Evolutionary conservation across 208 protist species (phyloP).

Genomic region (Leishmania aethiopica): DNA sequence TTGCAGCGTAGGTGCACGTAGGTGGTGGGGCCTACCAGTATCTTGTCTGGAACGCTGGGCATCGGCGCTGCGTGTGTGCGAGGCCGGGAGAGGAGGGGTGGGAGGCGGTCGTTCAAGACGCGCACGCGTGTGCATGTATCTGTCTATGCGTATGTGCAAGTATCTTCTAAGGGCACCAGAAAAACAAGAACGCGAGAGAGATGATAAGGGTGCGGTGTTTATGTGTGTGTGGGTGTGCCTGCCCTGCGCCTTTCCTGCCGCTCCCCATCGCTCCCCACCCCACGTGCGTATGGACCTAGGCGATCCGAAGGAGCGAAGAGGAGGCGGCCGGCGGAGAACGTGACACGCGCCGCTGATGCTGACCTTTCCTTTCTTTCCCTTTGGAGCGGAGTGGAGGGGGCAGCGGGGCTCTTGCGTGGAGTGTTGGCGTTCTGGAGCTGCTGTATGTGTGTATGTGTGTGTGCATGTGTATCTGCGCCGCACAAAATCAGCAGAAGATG

Average conservation of each 20-base stretch:
- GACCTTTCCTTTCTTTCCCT: neutral
- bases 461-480: neutral
- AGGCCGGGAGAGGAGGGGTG: neutral
- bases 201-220: neutral
- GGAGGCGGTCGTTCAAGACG: neutral
- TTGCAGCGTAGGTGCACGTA: slow-evolving; percentile 52
- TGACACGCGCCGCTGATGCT: neutral
- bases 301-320: neutral
- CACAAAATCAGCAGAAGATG: neutral
- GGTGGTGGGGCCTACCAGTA: slow-evolving; percentile 50
- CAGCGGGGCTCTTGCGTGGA: neutral
- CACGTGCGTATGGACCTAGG: neutral
- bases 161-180: neutral
- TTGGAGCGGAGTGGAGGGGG: neutral
- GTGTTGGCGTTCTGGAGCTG: neutral
- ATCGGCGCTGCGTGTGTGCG: neutral
- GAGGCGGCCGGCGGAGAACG: neutral
- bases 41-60: slow-evolving; percentile 41
- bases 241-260: neutral
- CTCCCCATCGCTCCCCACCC: neutral
- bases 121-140: neutral
- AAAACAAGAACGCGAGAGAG: neutral
- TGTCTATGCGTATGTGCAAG: neutral
- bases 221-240: neutral
- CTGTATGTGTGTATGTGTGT: slow-evolving; percentile 12